A percentile compares a stretch with the other conserved stretches of the same genome.
Conservation (phyloP, 2,329 filamentous ascomycete species). For the Aspergillus cejpii region DNA sequence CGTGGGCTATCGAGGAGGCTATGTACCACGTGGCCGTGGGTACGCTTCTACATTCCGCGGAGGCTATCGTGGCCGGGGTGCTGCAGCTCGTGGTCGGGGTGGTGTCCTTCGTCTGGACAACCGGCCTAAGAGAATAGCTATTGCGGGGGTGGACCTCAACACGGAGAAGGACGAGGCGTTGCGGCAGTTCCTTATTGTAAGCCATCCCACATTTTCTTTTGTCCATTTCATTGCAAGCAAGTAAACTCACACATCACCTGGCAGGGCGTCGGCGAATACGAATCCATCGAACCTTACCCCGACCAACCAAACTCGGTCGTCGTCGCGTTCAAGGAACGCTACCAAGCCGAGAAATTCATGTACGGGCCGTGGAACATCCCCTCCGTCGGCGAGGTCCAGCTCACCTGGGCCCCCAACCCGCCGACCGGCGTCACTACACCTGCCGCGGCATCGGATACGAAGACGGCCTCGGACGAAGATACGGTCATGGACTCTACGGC, state of each 20-base stretch:
- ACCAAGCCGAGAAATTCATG: slow-evolving; percentile 51
- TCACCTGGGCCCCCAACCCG: slow-evolving; percentile 48
- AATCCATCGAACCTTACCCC: slow-evolving; percentile 40
- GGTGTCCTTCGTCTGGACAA: slow-evolving; percentile 54
- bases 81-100: slow-evolving; percentile 39
- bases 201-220: slow-evolving; percentile 13
- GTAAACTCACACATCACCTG: slow-evolving; percentile 10
- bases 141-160: slow-evolving; percentile 45
- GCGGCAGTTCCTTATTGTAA: slow-evolving; percentile 50
- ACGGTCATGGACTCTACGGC: slow-evolving; percentile 27
- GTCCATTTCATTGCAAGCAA: slow-evolving; percentile 15
- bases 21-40: slow-evolving; percentile 35
- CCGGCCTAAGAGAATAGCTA: slow-evolving; percentile 48
- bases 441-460: slow-evolving; percentile 16
- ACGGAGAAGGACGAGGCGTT: slow-evolving; percentile 50
- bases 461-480: slow-evolving; percentile 24
- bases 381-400: slow-evolving; percentile 48
- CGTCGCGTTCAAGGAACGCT: slow-evolving; percentile 45
- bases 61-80: slow-evolving; percentile 41
- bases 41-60: slow-evolving; percentile 37
- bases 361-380: slow-evolving; percentile 45
- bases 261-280: slow-evolving; percentile 44
- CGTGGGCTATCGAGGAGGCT: slow-evolving; percentile 37
- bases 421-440: slow-evolving; percentile 19
- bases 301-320: slow-evolving; percentile 37